Base-by-base conservation (phyloP, 345 rosid genomes). In the Syzygium aqueum region DNA sequence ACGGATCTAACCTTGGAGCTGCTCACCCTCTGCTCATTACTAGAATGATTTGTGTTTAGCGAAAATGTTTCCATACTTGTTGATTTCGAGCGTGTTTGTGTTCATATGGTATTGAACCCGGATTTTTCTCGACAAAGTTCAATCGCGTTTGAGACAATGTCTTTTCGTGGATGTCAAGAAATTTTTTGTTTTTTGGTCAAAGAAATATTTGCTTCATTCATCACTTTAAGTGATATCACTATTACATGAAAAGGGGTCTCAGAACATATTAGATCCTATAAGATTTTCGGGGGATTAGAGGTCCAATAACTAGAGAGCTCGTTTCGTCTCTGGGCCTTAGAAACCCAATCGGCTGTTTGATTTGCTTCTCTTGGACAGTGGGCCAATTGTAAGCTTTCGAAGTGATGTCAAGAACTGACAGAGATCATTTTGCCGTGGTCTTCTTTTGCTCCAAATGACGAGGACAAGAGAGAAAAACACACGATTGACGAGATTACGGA, bases 1-100 rank as follows among this genome's bases (percentile, higher is more conserved):
- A 30, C 22, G 1, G 2, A 0, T 12, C 21, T 23, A 67, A 33
- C 23, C 46, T 17, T 1, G 9, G 1, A 67, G 5, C 10, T 13
- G 6, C 13, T 6, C 23, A 17, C 5, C 78, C 46, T 43, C 3
- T 33, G 2, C 2, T 0, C 19, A 25, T 33, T 17, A 30, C 46
- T 9, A 16, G 7, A 17, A 0, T 0, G 23, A 8, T 33, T 19
- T 3, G 4, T 5, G 25, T 57, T 57, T 25, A 25, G 67, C 0
- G 67, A 59, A 67, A 67, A 67, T 3, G 78, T 16, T 16, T 7
- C 46, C 13, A 5, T 14, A 28, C 2, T 4, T 67, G 37, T 67
- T 33, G 10, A 8, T 67, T 67, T 67, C 12, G 7, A 33, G 46
- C 4, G 46, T 17, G n/a, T 23, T 17, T 46, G 13, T 33, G 9